Evolutionary conservation across 306 rosid genomes (phyloP).

Genomic region (Hippophae gyantsensis): DNA sequence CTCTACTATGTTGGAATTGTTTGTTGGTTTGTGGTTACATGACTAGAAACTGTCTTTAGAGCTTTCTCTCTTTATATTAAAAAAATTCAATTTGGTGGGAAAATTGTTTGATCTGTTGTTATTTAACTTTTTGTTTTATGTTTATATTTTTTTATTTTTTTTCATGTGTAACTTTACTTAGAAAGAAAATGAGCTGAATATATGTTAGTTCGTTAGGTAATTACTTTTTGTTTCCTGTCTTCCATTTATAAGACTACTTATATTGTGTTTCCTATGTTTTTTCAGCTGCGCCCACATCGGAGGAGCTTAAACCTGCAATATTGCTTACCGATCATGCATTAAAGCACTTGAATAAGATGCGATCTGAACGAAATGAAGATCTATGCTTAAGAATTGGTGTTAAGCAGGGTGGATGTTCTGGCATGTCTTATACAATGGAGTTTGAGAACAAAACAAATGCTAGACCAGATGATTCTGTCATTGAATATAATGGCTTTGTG

Average conservation of each 20-base stretch:
- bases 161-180: background rate
- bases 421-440: conserved; percentile 94
- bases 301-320: conserved; percentile 39
- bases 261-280: background rate
- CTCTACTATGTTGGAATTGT: too few relatives aligned
- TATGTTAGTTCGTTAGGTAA: background rate
- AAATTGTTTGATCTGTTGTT: background rate
- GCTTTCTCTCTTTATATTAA: too few relatives aligned
- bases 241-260: background rate
- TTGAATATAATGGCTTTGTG: conserved; percentile 68
- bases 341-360: conserved; percentile 87
- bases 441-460: conserved; percentile 63
- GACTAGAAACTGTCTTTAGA: too few relatives aligned
- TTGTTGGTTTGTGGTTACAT: too few relatives aligned
- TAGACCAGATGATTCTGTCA: conserved; percentile 75
- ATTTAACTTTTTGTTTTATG: background rate
- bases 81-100: conserved; percentile 1
- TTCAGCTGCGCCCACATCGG: conserved; percentile 37
- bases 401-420: conserved; percentile 98
- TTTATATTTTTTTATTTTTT: background rate
- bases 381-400: conserved; percentile 92
- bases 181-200: background rate
- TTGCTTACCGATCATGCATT: conserved; percentile 60
- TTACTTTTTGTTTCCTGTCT: background rate
- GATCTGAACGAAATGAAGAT: conserved; percentile 60